These are phyloP conservation scores for Pseudotsuga menziesii DNA, from an alignment of 75 land plant genomes.

Conservation along the genomic window DNA sequence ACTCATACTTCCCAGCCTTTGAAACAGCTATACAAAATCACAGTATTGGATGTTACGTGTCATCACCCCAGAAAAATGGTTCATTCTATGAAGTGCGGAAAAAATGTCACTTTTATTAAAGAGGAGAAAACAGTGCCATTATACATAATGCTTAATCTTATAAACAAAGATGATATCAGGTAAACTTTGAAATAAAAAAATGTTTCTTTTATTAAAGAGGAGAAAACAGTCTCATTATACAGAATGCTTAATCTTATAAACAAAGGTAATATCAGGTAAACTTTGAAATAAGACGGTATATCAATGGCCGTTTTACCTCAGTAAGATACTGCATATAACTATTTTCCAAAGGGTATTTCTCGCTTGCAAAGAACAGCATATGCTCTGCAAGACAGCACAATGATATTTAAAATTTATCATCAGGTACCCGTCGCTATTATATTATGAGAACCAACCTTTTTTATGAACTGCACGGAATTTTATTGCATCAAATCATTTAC, in stretches of 20 bases:
- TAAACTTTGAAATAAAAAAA: neutral
- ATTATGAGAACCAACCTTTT: neutral
- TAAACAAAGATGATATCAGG: neutral
- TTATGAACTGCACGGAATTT: neutral
- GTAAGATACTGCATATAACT: conserved; percentile 87
- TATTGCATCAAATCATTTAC: neutral
- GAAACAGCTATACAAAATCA: neutral
- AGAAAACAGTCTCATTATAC: neutral
- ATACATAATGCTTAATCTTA: neutral
- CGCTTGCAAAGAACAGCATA: conserved; percentile 98
- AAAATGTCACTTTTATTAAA: neutral
- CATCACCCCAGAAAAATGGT: neutral
- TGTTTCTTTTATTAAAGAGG: neutral
- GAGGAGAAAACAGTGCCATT: neutral
- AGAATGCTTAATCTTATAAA: neutral
- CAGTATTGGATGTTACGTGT: neutral
- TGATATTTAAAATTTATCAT: neutral
- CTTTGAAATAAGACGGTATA: neutral
- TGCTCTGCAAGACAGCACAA: conserved; percentile 61
- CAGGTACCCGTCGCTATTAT: neutral
- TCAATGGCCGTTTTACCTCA: conserved; percentile 52
- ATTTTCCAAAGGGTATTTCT: conserved; percentile 92
- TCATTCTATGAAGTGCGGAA: neutral
- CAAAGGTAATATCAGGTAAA: neutral
- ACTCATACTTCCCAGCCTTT: neutral